Evolutionary conservation across 2,329 filamentous ascomycete species (phyloP).

Genomic region (Fulvia fulva): DNA sequence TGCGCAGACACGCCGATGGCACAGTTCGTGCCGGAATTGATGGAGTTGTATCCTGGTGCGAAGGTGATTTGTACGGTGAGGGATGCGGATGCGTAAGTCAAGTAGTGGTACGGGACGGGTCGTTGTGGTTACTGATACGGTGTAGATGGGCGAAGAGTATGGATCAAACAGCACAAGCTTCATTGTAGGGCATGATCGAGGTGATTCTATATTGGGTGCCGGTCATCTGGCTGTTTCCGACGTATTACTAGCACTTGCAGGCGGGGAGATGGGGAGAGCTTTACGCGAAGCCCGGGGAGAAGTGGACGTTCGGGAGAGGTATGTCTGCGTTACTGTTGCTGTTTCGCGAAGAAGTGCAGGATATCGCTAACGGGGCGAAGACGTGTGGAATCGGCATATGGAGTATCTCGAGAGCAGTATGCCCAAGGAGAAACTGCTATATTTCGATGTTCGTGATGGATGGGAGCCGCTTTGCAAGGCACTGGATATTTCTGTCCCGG

Average conservation of each 20-base stretch:
- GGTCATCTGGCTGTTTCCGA: neutral
- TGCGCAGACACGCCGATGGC: slow-evolving; percentile 33
- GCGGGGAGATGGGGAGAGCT: neutral
- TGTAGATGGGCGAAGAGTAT: neutral
- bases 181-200: neutral
- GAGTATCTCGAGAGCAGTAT: slow-evolving; percentile 4
- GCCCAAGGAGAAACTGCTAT: slow-evolving; percentile 15
- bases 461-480: slow-evolving; percentile 32
- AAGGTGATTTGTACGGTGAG: slow-evolving; percentile 35
- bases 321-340: neutral
- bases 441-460: slow-evolving; percentile 22
- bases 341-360: neutral
- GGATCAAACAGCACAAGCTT: neutral
- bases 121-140: neutral
- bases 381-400: slow-evolving; percentile 8
- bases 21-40: slow-evolving; percentile 34
- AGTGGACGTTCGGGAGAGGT: neutral
- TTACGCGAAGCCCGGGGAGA: neutral
- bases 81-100: slow-evolving; percentile 9
- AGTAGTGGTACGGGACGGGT: neutral
- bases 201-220: neutral
- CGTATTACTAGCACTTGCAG: neutral
- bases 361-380: neutral
- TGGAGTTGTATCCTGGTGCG: slow-evolving; percentile 34
- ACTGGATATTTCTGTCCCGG: slow-evolving; percentile 23